Conservation (phyloP, 768 basidiomycete genomes). For the Suillus sp. region DNA sequence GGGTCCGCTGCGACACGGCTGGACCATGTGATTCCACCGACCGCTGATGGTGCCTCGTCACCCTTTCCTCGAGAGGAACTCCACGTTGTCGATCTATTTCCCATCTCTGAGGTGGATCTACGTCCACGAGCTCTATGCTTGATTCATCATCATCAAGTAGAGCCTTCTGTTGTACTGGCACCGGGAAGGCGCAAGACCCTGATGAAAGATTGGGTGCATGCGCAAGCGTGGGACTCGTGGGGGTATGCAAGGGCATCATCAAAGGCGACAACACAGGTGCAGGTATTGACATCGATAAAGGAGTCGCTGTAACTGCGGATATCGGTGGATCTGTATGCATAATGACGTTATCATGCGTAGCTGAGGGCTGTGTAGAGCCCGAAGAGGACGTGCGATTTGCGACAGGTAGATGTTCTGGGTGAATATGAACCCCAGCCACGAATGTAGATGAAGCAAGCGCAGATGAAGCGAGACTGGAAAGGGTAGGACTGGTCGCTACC, state of each 20-base stretch:
- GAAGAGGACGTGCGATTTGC: conserved; percentile 28
- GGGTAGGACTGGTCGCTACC: conserved; percentile 53
- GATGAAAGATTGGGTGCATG: conserved; percentile 4
- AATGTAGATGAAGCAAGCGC: conserved; percentile 10
- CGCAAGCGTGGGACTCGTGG: background rate
- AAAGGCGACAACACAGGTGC: conserved; percentile 15
- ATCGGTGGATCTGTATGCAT: conserved; percentile 27
- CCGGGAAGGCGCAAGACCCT: conserved; percentile 16
- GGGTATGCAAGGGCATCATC: background rate
- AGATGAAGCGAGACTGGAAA: conserved; percentile 39
- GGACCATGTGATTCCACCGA: conserved; percentile 30
- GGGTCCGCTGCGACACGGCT: conserved; percentile 30
- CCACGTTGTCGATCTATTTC: conserved; percentile 47
- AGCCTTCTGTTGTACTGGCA: conserved; percentile 12
- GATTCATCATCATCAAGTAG: conserved; percentile 52
- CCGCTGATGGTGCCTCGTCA: conserved; percentile 38
- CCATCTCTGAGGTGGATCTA: conserved; percentile 45
- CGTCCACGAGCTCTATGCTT: conserved; percentile 54
- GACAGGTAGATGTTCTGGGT: conserved; percentile 29
- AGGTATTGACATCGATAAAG: conserved; percentile 18
- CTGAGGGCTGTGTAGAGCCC: conserved; percentile 28
- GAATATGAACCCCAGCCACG: conserved; percentile 38
- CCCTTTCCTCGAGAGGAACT: conserved; percentile 44
- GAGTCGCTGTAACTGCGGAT: conserved; percentile 23
- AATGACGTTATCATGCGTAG: conserved; percentile 15